Percentiles rank a stretch among this genome's conserved stretches.
These are phyloP conservation scores for Naganishia cerealis DNA, from an alignment of 1,284 basidiomycete genomes.

Conservation along the genomic window DNA sequence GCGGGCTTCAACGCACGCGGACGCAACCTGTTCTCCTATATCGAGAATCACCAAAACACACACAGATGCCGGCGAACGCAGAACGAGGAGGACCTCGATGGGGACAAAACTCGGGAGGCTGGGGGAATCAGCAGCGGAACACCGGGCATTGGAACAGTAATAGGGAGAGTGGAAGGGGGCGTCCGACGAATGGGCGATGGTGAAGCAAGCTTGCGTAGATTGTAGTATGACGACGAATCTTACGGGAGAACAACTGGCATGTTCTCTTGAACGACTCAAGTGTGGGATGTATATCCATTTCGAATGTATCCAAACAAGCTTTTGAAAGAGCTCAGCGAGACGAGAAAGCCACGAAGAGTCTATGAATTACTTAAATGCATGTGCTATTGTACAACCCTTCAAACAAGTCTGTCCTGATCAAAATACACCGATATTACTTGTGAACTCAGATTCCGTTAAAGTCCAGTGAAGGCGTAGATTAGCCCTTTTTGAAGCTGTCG, in stretches of 20 bases:
- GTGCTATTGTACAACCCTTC: slow-evolving; percentile 2
- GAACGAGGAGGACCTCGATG: slow-evolving; percentile 4
- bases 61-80: not conserved
- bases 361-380: slow-evolving; percentile 1
- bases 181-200: slow-evolving; percentile 7
- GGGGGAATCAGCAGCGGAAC: slow-evolving; percentile 14
- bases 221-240: too few species aligned
- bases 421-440: not conserved
- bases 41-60: slow-evolving; percentile 19
- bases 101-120: slow-evolving; percentile 6
- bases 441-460: not conserved
- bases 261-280: not conserved
- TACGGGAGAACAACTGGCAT: not conserved
- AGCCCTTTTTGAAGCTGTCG: slow-evolving; percentile 32
- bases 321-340: not conserved
- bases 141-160: slow-evolving; percentile 1
- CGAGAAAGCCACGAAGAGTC: not conserved
- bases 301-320: not conserved
- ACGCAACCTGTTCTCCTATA: slow-evolving; percentile 16
- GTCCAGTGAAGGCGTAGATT: not conserved
- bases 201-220: not conserved
- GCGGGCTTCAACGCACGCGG: slow-evolving; percentile 14
- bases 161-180: slow-evolving; percentile 10
- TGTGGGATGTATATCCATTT: not conserved
- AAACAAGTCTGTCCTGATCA: not conserved